Conservation (phyloP, 495 filamentous ascomycete genomes). For the Cryomyces minteri region DNA sequence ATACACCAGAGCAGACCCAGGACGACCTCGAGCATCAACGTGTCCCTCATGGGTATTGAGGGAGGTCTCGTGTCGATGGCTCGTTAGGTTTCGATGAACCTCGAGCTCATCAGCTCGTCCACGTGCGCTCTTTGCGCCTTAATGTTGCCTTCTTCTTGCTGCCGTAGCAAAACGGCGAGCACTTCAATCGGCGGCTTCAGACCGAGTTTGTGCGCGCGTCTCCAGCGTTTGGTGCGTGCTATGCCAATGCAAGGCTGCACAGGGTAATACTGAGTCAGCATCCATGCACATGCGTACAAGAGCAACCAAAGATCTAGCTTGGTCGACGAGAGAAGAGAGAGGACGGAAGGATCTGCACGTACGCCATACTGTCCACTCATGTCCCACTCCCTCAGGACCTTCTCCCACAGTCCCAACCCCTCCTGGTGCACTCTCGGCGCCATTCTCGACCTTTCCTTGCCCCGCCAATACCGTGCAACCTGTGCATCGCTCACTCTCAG, state of each 20-base stretch:
- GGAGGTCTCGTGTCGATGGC: too few species aligned
- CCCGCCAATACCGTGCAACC: slow-evolving; percentile 54
- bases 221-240: slow-evolving; percentile 66
- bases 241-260: slow-evolving; percentile 78
- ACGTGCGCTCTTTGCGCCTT: slow-evolving; percentile 49
- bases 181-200: slow-evolving; percentile 82
- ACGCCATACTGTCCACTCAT: slow-evolving; percentile 78
- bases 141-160: slow-evolving; percentile 35
- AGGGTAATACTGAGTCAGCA: slow-evolving; percentile 1
- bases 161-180: slow-evolving; percentile 62
- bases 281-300: neutral
- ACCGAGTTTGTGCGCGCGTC: slow-evolving; percentile 58
- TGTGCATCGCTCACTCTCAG: slow-evolving; percentile 39
- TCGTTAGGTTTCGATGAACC: slow-evolving; percentile 6
- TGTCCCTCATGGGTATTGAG: too few species aligned
- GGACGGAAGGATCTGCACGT: slow-evolving; percentile 21
- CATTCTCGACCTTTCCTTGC: slow-evolving; percentile 39
- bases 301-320: too few species aligned
- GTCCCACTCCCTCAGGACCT: slow-evolving; percentile 77
- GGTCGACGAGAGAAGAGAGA: too few species aligned
- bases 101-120: slow-evolving; percentile 51
- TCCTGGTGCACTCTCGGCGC: slow-evolving; percentile 53
- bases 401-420: slow-evolving; percentile 54
- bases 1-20: neutral
- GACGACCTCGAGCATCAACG: too few species aligned